Evolutionary conservation across 805 yeast genomes (phyloP).

Genomic region (Brettanomyces naardenensis): DNA sequence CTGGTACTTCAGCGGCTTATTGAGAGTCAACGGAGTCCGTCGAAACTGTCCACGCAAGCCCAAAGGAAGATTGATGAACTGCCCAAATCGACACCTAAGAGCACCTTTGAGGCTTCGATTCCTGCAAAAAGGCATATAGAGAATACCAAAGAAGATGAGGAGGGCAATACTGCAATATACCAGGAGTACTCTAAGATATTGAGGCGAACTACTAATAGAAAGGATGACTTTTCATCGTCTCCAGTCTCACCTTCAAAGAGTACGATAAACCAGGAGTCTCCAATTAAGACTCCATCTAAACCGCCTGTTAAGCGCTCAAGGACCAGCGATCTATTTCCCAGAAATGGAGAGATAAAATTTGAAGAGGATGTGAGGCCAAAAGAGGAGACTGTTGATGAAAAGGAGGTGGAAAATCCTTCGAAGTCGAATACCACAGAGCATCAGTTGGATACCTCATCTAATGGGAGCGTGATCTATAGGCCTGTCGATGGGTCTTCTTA

Average conservation of each 20-base stretch:
- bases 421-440: neutral
- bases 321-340: slow-evolving; percentile 3
- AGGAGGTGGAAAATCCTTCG: neutral
- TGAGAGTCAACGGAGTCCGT: slow-evolving; percentile 1
- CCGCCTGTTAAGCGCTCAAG: neutral
- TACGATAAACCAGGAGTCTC: no score
- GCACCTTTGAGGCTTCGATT: slow-evolving; percentile 3
- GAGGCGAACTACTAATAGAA: slow-evolving; percentile 17
- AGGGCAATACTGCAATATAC: slow-evolving; percentile 13
- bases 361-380: neutral
- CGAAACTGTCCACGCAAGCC: neutral
- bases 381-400: neutral
- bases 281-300: neutral
- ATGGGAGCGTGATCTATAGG: neutral
- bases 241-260: slow-evolving; percentile 8
- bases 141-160: slow-evolving; percentile 4
- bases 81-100: neutral
- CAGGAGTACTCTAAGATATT: slow-evolving; percentile 16
- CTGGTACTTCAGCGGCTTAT: neutral
- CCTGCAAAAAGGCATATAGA: slow-evolving; percentile 13
- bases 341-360: slow-evolving; percentile 7
- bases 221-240: slow-evolving; percentile 19
- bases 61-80: neutral
- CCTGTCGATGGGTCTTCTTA: neutral
- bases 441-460: neutral